Evolutionary conservation across 495 filamentous ascomycete genomes (phyloP).

Genomic region (Talaromyces nanjingensis): DNA sequence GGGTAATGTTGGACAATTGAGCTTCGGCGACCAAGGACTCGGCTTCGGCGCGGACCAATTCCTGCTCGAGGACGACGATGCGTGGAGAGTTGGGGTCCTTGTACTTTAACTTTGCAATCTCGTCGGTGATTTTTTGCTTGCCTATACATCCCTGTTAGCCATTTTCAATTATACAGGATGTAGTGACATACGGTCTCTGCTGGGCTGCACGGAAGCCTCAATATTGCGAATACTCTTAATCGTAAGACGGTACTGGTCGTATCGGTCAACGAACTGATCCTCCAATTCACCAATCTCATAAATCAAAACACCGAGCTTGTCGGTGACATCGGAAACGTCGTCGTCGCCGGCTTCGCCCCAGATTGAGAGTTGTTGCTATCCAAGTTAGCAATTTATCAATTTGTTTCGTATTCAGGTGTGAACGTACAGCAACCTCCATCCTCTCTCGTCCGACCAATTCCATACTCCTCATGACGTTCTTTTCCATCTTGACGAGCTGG

Average conservation of each 20-base stretch:
- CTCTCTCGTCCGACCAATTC: conserved; percentile 90
- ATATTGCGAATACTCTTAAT: conserved; percentile 99
- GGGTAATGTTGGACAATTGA: conserved; percentile 97
- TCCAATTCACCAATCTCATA: conserved; percentile 99
- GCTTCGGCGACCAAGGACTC: conserved; percentile 97
- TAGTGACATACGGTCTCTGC: conserved; percentile 68
- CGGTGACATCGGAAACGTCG: conserved; percentile 96
- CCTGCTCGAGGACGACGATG: conserved; percentile 96
- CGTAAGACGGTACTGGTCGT: conserved; percentile 98
- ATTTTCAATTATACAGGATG: no score
- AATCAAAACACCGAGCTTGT: conserved; percentile 95
- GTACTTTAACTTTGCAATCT: conserved; percentile 98
- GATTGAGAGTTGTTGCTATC: conserved; percentile 92
- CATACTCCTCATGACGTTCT: conserved; percentile 99
- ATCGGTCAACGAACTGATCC: conserved; percentile 95
- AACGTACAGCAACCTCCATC: conserved; percentile 91
- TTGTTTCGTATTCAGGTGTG: no score
- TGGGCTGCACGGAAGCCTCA: conserved; percentile 95
- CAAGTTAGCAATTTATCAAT: conserved; percentile 17
- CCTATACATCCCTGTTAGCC: conserved; percentile 36
- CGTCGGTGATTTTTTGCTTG: conserved; percentile 99
- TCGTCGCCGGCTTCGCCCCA: conserved; percentile 97
- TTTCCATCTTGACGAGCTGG: conserved; percentile 99
- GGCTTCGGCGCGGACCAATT: conserved; percentile 95
- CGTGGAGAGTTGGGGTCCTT: conserved; percentile 97